phyloP scores from a whole-genome alignment of 768 basidiomycete genomes.

The Krasilnikovozyma curviuscula region DNA sequence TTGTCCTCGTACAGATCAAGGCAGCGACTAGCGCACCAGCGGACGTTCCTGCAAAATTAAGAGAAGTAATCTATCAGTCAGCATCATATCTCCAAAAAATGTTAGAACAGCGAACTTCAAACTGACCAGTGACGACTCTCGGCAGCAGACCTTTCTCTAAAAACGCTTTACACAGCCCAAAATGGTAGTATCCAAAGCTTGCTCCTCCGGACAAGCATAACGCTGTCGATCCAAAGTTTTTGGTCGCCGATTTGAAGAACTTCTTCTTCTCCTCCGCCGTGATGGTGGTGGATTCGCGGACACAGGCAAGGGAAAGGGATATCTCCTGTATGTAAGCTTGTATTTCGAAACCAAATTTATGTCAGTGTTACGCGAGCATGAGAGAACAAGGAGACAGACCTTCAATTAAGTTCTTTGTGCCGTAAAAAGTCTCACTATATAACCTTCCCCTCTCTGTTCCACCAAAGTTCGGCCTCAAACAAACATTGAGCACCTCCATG shows the following conservation, averaged over 20 bases:
- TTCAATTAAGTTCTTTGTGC: constrained; percentile 80
- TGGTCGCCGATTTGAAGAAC: constrained; percentile 76
- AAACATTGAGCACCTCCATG: constrained; percentile 76
- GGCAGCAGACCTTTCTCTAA: constrained; percentile 70
- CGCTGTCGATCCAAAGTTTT: constrained; percentile 76
- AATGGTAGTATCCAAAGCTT: constrained; percentile 75
- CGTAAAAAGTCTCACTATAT: constrained; percentile 86
- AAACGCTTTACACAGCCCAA: constrained; percentile 59
- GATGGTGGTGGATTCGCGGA: constrained; percentile 53
- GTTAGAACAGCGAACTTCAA: no score
- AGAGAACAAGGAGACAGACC: constrained; percentile 30
- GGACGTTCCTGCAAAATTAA: no score
- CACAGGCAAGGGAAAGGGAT: constrained; percentile 49
- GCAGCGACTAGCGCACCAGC: constrained; percentile 63
- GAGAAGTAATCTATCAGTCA: no score
- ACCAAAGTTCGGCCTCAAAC: constrained; percentile 77
- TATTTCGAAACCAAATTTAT: not conserved
- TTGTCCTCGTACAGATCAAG: constrained; percentile 70
- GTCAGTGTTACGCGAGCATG: not conserved
- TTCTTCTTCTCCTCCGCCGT: constrained; percentile 71
- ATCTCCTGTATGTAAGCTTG: constrained; percentile 69
- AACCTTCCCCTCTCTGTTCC: constrained; percentile 72
- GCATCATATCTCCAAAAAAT: no score
- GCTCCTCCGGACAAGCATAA: constrained; percentile 92
- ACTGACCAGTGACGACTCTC: constrained; percentile 82